Evolutionary conservation across 441 rosid genomes (phyloP).

Genomic region (Hura crepitans): DNA sequence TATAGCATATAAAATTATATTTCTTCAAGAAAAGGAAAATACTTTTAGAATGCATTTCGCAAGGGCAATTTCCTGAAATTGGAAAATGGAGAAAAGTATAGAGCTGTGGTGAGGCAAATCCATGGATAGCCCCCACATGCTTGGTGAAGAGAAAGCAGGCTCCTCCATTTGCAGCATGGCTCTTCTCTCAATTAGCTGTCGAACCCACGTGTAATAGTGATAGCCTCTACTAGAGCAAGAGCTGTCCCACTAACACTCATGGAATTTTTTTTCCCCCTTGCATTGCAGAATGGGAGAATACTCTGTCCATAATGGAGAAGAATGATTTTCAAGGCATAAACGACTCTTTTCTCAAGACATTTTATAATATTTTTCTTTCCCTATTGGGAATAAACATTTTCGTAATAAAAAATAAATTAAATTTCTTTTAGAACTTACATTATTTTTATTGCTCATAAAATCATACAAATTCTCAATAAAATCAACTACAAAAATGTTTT

Average conservation of each 20-base stretch:
- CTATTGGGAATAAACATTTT: conserved; percentile 3
- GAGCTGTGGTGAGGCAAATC: conserved; percentile 6
- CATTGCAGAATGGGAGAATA: conserved; percentile 22
- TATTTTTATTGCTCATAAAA: no score
- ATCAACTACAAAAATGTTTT: no score
- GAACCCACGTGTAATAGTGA: conserved; percentile 19
- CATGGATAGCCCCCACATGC: conserved; percentile 25
- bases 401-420: no score
- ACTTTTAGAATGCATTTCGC: no score
- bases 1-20: no score
- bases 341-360: not conserved
- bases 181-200: conserved; percentile 13
- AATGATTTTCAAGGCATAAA: not conserved
- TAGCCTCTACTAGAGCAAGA: conserved; percentile 6
- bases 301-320: conserved; percentile 5
- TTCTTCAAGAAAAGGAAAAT: no score
- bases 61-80: not conserved
- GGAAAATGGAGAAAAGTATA: not conserved
- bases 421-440: not conserved
- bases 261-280: not conserved
- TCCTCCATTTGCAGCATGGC: conserved; percentile 28
- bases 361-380: not conserved
- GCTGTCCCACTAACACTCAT: not conserved
- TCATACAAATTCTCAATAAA: no score
- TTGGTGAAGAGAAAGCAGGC: conserved; percentile 25